Conservation (phyloP, 768 basidiomycete genomes). For the Rhodotorula kratochvilovae region DNA sequence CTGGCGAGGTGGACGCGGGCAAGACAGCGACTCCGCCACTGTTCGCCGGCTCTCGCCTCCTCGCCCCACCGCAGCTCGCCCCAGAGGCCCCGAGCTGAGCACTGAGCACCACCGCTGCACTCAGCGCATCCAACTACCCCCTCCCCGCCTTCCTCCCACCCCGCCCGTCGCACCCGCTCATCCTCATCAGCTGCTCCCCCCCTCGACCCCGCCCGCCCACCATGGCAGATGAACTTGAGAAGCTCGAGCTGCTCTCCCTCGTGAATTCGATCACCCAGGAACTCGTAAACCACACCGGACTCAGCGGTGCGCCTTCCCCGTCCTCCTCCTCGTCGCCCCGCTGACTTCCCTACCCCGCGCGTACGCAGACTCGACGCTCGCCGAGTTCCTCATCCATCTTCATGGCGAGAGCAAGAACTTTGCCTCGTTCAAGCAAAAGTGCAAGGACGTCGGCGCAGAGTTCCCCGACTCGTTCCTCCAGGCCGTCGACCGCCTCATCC, state of each 20-base stretch:
- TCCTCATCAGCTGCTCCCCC: no score
- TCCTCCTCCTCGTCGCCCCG: not conserved
- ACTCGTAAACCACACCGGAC: conserved; percentile 69
- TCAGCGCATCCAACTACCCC: no score
- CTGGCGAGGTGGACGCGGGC: no score
- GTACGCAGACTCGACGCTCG: conserved; percentile 77
- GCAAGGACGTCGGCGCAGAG: conserved; percentile 67
- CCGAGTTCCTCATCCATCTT: conserved; percentile 88
- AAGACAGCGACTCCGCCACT: no score
- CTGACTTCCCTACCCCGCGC: conserved; percentile 47
- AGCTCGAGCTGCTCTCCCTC: conserved; percentile 86
- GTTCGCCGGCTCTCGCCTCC: no score
- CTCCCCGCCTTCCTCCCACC: no score
- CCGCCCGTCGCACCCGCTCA: no score
- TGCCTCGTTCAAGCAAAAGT: conserved; percentile 71
- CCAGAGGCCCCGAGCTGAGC: no score
- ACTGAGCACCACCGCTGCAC: no score
- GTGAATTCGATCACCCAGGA: conserved; percentile 89
- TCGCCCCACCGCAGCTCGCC: no score
- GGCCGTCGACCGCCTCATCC: conserved; percentile 88
- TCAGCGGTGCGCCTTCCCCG: conserved; percentile 18
- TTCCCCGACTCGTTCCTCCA: conserved; percentile 88
- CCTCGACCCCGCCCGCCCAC: not conserved
- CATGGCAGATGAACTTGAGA: conserved; percentile 57
- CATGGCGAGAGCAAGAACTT: conserved; percentile 58